Conservation (phyloP, 441 rosid species). For the Aleurites moluccanus region DNA sequence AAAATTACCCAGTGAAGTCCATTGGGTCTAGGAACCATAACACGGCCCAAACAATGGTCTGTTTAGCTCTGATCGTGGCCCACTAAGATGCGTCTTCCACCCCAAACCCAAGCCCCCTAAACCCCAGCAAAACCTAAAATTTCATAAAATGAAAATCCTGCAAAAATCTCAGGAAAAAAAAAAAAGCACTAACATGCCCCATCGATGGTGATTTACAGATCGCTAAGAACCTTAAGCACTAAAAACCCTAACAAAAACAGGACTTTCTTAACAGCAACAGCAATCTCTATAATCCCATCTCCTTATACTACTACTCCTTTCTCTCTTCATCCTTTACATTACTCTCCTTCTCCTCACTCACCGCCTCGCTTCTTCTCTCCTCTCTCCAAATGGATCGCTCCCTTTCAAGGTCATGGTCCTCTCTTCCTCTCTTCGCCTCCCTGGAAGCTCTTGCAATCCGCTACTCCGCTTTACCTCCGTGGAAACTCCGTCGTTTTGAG, state of each 20-base stretch:
- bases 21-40: background rate
- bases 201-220: slow-evolving; percentile 60
- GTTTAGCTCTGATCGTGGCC: background rate
- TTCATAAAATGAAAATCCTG: background rate
- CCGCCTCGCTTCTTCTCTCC: slow-evolving; percentile 28
- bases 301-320: slow-evolving; percentile 28
- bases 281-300: slow-evolving; percentile 34
- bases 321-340: slow-evolving; percentile 24
- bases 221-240: slow-evolving; percentile 33
- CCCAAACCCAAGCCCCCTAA: slow-evolving; percentile 14
- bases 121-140: slow-evolving; percentile 27
- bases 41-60: background rate
- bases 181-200: slow-evolving; percentile 17
- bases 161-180: background rate
- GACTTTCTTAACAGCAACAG: slow-evolving; percentile 43
- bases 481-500: slow-evolving; percentile 45
- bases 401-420: slow-evolving; percentile 44
- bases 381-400: slow-evolving; percentile 57
- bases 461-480: slow-evolving; percentile 61
- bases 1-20: background rate
- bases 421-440: slow-evolving; percentile 79
- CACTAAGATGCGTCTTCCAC: no score
- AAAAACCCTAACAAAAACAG: slow-evolving; percentile 30
- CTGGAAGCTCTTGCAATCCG: slow-evolving; percentile 82
- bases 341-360: slow-evolving; percentile 24